These are phyloP conservation scores for Hyphochytrium catenoides DNA, from an alignment of 352 stramenopile genomes.

Conservation along the genomic window DNA sequence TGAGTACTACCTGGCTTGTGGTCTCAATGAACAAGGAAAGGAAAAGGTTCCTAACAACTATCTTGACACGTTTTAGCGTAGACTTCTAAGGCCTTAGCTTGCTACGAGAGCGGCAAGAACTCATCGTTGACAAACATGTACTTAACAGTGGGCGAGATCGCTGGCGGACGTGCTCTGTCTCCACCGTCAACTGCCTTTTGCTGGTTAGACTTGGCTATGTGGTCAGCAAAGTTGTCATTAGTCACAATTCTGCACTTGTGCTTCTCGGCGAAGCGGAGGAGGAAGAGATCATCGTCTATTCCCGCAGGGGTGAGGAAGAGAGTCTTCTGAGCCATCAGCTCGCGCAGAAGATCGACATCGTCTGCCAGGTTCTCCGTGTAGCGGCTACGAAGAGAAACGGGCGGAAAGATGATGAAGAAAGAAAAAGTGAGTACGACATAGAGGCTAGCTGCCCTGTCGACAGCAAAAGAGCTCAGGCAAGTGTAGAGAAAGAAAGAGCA, in stretches of 20 bases:
- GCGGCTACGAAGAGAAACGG: conserved; percentile 2
- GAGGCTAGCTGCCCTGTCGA: too few species aligned
- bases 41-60: too few species aligned
- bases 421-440: too few species aligned
- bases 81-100: too few species aligned
- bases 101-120: conserved; percentile 4
- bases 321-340: conserved; percentile 1
- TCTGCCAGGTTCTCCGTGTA: conserved; percentile 5
- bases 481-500: too few species aligned
- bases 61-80: too few species aligned
- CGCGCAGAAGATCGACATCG: conserved; percentile 3
- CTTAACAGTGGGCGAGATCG: conserved; percentile 5
- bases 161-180: too few species aligned
- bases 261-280: conserved; percentile 5
- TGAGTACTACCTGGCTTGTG: too few species aligned
- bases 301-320: conserved; percentile 6
- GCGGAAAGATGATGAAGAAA: not conserved
- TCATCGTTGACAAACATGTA: conserved; percentile 9
- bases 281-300: conserved; percentile 6
- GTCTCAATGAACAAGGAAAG: too few species aligned
- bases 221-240: conserved; percentile 6
- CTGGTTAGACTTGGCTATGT: conserved; percentile 6
- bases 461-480: too few species aligned
- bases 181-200: too few species aligned
- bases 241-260: conserved; percentile 7